Base-by-base conservation (phyloP, 2,329 filamentous ascomycete genomes). In the Periconia digitata region DNA sequence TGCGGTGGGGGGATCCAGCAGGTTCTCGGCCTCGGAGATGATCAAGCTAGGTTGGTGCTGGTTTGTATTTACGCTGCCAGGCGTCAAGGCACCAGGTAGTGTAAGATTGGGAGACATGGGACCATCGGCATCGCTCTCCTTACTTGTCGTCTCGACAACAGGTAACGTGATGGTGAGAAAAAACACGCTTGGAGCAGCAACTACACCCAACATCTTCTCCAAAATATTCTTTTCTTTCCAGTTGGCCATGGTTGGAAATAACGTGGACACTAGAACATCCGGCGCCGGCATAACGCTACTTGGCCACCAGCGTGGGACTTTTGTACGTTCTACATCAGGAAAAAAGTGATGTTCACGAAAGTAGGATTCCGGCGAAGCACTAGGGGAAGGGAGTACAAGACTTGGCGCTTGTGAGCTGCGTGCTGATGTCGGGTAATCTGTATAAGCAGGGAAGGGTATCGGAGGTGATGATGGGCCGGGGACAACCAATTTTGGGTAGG, bases 131-230 rank as follows among this genome's bases (percentile, higher is more conserved):
- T 72, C 72, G 3, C 76, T 72, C 12, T 84, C 80, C 7, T 80
- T 66, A 29, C 72, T 77, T 17, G 82, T 79, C 1, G 82, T 82
- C 61, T 97, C 92, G 6, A 96, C 89, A 0, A 99, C 91, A 0
- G 95, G 94, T 4, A 99, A 72, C 0, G 94, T 99, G 40, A 94
- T 84, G 0, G 92, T 92, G 3, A 99, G 78, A 2, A 97, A 74
- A 53, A 99, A 89, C 32, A 99, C 90, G 59, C 88, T 95, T 1
- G 92, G 89, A n/a, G 90, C 86, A 7, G 92, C 92, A 32, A 95
- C 79, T 10, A 94, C 62, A 36, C 90, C 92, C 40, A 96, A 75
- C 38, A 91, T 74, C 63, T 89, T 91, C 60, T 92, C 92, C 84
- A 86, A 90, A n/a, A 87, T 71, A n/a, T 78, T 84, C 72, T 96